Base-by-base conservation (phyloP, 2,329 filamentous ascomycete genomes). In the Mollisia scopiformis region DNA sequence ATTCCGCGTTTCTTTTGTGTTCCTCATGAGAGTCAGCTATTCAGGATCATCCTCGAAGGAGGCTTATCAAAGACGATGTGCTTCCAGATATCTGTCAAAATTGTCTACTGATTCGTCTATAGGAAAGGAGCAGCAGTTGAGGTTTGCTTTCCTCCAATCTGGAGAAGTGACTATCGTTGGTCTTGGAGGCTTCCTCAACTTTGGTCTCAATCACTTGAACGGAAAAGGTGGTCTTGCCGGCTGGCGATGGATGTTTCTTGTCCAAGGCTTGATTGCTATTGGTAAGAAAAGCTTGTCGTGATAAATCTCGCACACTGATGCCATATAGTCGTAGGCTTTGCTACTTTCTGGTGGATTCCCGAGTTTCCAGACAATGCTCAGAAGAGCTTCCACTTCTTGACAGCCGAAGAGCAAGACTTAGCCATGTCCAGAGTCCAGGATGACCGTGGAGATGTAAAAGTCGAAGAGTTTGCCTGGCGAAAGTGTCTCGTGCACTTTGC, bases 71-170 rank as follows among this genome's bases (percentile, higher is more conserved):
- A n/a, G n/a, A n/a, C n/a, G n/a, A n/a, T n/a, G n/a, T n/a, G n/a
- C n/a, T n/a, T n/a, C n/a, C n/a, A n/a, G n/a, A n/a, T n/a, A n/a
- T n/a, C n/a, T n/a, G n/a, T n/a, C n/a, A n/a, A n/a, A n/a, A n/a
- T n/a, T n/a, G n/a, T n/a, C n/a, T n/a, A n/a, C n/a, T n/a, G n/a
- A n/a, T n/a, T n/a, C n/a, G n/a, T n/a, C n/a, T n/a, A n/a, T n/a
- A n/a, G n/a, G 70, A 19, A 70, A 71, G 43, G 71, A 73, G 57
- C 70, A 71, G 35, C 71, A 73, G 25, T 68, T 81, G 84, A 0
- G 88, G 85, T 65, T 86, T 91, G 59, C 79, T 89, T 21, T 88
- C 88, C 28, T 92, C 83, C 63, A 90, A 86, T 31, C 79, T 84
- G 73, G 86, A 74, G 83, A 90, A 70, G 86, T 90, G 25, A 79